Percentiles rank a stretch among this genome's conserved stretches.
These are phyloP conservation scores for Taphrina populina DNA, from an alignment of 1,139 yeast genomes.

Conservation along the genomic window DNA sequence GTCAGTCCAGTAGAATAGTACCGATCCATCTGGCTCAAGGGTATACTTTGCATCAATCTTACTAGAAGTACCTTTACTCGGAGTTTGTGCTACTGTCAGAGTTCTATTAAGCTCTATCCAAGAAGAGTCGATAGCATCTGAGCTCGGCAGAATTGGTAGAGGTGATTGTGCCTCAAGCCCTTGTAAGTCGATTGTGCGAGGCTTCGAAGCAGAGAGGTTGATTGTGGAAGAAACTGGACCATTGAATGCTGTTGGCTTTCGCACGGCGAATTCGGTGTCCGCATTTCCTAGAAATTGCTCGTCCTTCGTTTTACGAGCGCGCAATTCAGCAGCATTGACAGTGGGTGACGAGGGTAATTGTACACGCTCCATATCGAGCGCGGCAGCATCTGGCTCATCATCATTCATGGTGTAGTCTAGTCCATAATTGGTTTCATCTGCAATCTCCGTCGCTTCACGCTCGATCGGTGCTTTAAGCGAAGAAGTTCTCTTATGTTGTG, in stretches of 20 bases:
- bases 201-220: constrained; percentile 36
- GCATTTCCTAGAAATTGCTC: constrained; percentile 36
- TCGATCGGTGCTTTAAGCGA: background rate
- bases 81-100: constrained; percentile 8
- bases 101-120: constrained; percentile 34
- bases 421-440: background rate
- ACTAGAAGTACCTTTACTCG: constrained; percentile 18
- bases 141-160: constrained; percentile 35
- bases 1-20: constrained; percentile 88
- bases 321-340: background rate
- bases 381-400: constrained; percentile 1
- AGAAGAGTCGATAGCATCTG: constrained; percentile 33
- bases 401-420: constrained; percentile 10
- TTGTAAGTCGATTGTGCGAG: constrained; percentile 1
- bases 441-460: background rate
- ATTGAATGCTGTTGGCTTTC: constrained; percentile 35
- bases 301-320: constrained; percentile 1
- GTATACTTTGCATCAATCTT: constrained; percentile 37
- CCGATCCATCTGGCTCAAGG: constrained; percentile 49
- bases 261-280: constrained; percentile 40
- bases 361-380: background rate
- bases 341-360: constrained; percentile 29
- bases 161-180: constrained; percentile 1
- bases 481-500: constrained; percentile 11
- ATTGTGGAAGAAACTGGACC: constrained; percentile 21